phyloP scores from a whole-genome alignment of 2,329 filamentous ascomycete species.

The Curvularia hawaiiensis region DNA sequence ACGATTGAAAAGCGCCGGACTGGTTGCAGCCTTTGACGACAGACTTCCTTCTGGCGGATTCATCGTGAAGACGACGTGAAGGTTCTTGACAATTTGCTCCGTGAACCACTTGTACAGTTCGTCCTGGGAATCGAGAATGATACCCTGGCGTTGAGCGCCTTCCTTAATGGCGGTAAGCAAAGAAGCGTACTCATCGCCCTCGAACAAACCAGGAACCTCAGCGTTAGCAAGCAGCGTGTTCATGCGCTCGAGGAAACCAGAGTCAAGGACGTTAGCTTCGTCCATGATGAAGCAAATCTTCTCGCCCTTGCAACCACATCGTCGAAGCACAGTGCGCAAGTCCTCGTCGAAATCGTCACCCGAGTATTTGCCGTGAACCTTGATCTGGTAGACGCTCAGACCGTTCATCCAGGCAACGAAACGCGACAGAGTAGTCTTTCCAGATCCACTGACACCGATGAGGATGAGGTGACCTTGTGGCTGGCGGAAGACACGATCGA shows the following conservation, averaged over 20 bases:
- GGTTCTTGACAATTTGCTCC: constrained; percentile 97
- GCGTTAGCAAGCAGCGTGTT: constrained; percentile 98
- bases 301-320: constrained; percentile 96
- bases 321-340: constrained; percentile 86
- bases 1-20: constrained; percentile 97
- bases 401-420: constrained; percentile 99
- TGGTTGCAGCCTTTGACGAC: constrained; percentile 94
- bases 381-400: constrained; percentile 98
- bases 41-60: constrained; percentile 96
- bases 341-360: constrained; percentile 99
- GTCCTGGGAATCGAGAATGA: constrained; percentile 95
- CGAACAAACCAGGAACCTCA: constrained; percentile 98
- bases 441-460: constrained; percentile 97
- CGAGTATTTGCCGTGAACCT: constrained; percentile 98
- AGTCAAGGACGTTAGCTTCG: constrained; percentile 97
- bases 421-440: constrained; percentile 96
- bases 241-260: constrained; percentile 98
- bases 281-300: constrained; percentile 99
- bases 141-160: constrained; percentile 91
- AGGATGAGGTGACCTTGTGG: constrained; percentile 98
- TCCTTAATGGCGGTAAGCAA: constrained; percentile 99
- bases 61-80: constrained; percentile 99
- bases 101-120: constrained; percentile 99
- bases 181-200: constrained; percentile 98
- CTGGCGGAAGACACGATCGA: constrained; percentile 97